Percentiles rank a stretch among this genome's conserved stretches.
phyloP scores from a whole-genome alignment of 805 yeast species.

The Sugiyamaella boreocaroliniensis region DNA sequence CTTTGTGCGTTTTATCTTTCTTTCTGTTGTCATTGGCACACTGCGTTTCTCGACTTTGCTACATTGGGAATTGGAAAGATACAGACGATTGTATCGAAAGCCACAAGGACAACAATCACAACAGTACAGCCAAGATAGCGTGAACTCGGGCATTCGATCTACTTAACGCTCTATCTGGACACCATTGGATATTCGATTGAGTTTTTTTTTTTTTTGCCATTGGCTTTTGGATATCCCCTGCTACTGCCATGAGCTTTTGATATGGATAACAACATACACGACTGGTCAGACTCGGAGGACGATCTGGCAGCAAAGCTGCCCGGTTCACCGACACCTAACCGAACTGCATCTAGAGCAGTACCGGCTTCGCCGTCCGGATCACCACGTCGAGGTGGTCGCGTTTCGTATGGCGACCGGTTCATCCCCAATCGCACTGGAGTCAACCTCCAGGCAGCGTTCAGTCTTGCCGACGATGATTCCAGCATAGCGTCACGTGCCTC shows the following conservation, averaged over 20 bases:
- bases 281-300: constrained; percentile 1
- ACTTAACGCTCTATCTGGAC: background rate
- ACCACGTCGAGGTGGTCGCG: constrained; percentile 26
- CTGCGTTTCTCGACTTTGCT: no score
- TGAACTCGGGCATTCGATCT: no score
- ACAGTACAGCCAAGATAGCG: no score
- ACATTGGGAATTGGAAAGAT: no score
- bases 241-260: background rate
- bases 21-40: no score
- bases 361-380: constrained; percentile 8
- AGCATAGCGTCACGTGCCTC: constrained; percentile 17
- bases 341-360: constrained; percentile 1
- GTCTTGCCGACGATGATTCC: constrained; percentile 42
- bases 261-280: background rate
- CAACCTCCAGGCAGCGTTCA: constrained; percentile 80
- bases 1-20: no score
- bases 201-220: background rate
- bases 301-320: constrained; percentile 4
- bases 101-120: background rate
- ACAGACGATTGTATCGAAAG: no score
- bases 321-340: constrained; percentile 21
- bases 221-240: background rate
- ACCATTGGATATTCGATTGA: background rate
- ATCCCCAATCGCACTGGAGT: constrained; percentile 84
- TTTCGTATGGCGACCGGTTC: constrained; percentile 72